Percentiles rank a stretch among this genome's conserved stretches.
phyloP scores from a whole-genome alignment of 805 yeast species.

The Myxozyma nipponensis region DNA sequence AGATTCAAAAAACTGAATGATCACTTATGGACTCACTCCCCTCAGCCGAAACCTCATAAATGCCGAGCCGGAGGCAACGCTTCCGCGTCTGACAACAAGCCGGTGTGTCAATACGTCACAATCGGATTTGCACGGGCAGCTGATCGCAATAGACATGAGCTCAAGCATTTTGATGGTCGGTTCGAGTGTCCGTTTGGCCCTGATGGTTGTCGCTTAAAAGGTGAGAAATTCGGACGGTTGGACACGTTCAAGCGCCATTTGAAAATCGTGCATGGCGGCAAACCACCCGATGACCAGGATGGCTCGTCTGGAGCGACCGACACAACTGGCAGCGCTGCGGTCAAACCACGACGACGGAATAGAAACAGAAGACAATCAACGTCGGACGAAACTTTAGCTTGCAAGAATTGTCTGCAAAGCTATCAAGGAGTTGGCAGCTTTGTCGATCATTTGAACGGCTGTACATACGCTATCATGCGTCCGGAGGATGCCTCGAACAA shows the following conservation, averaged over 20 bases:
- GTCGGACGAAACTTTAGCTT: constrained; percentile 6
- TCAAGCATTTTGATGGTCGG: constrained; percentile 7
- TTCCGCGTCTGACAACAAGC: background rate
- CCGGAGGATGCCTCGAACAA: constrained; percentile 9
- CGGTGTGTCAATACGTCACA: constrained; percentile 3
- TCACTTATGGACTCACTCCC: constrained; percentile 7
- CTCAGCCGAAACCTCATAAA: constrained; percentile 8
- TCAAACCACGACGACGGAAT: constrained; percentile 2
- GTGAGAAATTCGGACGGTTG: constrained; percentile 9
- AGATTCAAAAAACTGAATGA: constrained; percentile 6
- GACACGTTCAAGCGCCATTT: constrained; percentile 7
- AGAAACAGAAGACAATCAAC: constrained; percentile 2
- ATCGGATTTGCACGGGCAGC: constrained; percentile 10
- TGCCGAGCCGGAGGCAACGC: constrained; percentile 7
- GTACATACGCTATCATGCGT: constrained; percentile 26
- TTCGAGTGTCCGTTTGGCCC: constrained; percentile 7
- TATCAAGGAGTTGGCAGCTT: constrained; percentile 17
- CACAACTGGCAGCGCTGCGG: background rate
- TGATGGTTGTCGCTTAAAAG: constrained; percentile 1
- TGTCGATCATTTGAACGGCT: constrained; percentile 19
- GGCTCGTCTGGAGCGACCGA: background rate
- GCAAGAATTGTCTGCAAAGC: constrained; percentile 10
- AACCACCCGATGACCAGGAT: too few species aligned
- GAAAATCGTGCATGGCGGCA: constrained; percentile 9
- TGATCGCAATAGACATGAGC: constrained; percentile 7